Evolutionary conservation across 148 eudicot species (phyloP).

Genomic region (Dysphania ambrosioides): DNA sequence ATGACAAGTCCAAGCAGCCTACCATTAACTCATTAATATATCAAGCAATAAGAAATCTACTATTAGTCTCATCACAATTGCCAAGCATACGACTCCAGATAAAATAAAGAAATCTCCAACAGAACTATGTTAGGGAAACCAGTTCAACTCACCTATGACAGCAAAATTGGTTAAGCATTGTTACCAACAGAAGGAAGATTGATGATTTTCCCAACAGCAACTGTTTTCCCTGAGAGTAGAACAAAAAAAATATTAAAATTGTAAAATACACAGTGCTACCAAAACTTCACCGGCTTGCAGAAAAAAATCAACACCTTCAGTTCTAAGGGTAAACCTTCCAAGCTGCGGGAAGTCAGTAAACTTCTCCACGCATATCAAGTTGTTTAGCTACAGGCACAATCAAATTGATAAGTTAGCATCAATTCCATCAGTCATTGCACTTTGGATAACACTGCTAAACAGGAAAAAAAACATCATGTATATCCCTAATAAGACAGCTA

Average conservation of each 20-base stretch:
- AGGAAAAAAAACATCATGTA: background rate
- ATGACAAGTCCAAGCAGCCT: background rate
- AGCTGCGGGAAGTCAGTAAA: slow-evolving; percentile 45
- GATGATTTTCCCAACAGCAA: slow-evolving; percentile 75
- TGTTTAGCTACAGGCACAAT: slow-evolving; percentile 29
- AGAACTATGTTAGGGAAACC: background rate
- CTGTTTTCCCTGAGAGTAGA: slow-evolving; percentile 61
- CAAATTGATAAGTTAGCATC: background rate
- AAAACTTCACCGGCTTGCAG: slow-evolving; percentile 3
- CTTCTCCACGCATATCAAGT: slow-evolving; percentile 44
- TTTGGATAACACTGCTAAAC: background rate
- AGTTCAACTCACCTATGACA: slow-evolving; percentile 27
- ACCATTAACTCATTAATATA: background rate
- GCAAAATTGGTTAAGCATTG: slow-evolving; percentile 37
- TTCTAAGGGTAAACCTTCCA: slow-evolving; percentile 48
- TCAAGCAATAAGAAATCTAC: background rate
- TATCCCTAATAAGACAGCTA: background rate
- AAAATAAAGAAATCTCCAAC: background rate
- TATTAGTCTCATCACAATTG: background rate
- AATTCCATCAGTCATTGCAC: background rate
- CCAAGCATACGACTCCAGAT: background rate
- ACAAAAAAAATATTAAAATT: background rate
- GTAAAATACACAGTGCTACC: background rate
- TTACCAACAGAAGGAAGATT: slow-evolving; percentile 32
- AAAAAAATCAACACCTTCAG: slow-evolving; percentile 35